A percentile compares a stretch with the other conserved stretches of the same genome.
These are phyloP conservation scores for Castanea sativa DNA, from an alignment of 306 rosid species.

Conservation along the genomic window DNA sequence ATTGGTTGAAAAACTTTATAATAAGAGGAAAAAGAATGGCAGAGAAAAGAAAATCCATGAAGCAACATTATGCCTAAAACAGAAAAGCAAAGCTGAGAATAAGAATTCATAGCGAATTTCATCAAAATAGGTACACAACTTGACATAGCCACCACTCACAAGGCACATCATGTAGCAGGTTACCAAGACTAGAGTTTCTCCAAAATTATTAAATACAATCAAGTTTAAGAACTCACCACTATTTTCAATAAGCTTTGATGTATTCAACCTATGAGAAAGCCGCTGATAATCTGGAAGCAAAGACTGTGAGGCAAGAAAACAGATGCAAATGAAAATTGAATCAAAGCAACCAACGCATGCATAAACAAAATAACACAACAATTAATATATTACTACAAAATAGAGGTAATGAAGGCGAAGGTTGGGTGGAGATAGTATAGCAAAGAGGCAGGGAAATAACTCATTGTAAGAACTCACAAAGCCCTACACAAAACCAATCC, in stretches of 20 bases:
- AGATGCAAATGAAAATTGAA: conserved; percentile 48
- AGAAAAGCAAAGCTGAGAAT: not conserved
- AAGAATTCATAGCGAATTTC: no score
- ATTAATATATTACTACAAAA: conserved; percentile 9
- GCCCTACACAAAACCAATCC: no score
- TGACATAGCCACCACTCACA: no score
- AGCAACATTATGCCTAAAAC: not conserved
- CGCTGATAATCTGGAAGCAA: conserved; percentile 99
- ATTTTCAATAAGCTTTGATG: no score
- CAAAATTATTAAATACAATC: no score
- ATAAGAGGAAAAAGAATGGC: conserved; percentile 9
- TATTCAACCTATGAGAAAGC: conserved; percentile 22
- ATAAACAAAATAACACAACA: conserved; percentile 5
- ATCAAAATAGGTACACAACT: no score
- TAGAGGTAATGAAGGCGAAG: not conserved
- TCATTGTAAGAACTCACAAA: not conserved
- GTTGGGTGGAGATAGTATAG: not conserved
- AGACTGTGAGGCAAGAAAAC: conserved; percentile 68
- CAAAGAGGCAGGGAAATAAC: not conserved
- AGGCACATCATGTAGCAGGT: no score
- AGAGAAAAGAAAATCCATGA: not conserved
- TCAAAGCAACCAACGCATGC: conserved; percentile 22
- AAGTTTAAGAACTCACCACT: no score
- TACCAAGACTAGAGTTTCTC: no score
- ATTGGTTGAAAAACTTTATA: not conserved